Percentiles rank a stretch among this genome's conserved stretches.
Evolutionary conservation across 1,139 yeast genomes (phyloP).

Genomic region (Candida albicans): DNA sequence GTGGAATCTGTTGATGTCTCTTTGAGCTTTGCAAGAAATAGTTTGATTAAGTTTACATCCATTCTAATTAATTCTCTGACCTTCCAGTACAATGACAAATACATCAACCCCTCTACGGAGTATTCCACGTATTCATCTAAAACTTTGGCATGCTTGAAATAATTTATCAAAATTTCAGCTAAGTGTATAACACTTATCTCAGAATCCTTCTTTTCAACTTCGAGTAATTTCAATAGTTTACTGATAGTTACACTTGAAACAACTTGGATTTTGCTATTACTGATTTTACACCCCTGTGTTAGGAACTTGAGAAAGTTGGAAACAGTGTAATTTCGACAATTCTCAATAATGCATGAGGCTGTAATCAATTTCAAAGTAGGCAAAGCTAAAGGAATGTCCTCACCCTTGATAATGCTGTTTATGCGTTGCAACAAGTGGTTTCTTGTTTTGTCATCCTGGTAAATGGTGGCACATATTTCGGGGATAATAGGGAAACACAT

Average conservation of each 20-base stretch:
- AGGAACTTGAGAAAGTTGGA: conserved; percentile 31
- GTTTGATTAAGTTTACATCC: conserved; percentile 30
- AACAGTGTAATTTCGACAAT: conserved; percentile 34
- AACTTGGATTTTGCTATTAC: conserved; percentile 23
- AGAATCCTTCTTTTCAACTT: conserved; percentile 22
- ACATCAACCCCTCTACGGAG: conserved; percentile 49
- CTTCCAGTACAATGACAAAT: conserved; percentile 38
- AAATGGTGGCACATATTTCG: conserved; percentile 21
- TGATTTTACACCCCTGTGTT: conserved; percentile 9
- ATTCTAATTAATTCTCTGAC: conserved; percentile 32
- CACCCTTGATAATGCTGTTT: background rate
- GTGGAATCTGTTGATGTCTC: conserved; percentile 4
- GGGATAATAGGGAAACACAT: conserved; percentile 29
- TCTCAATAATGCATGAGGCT: conserved; percentile 38
- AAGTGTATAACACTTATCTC: conserved; percentile 24
- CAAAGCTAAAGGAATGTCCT: background rate
- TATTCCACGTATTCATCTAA: conserved; percentile 18
- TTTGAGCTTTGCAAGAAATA: conserved; percentile 16
- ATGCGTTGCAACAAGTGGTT: conserved; percentile 13
- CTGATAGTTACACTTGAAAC: conserved; percentile 36
- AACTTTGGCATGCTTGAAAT: conserved; percentile 15
- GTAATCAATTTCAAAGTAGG: conserved; percentile 27
- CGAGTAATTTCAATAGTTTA: conserved; percentile 47
- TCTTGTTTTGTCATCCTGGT: conserved; percentile 21
- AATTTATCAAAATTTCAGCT: conserved; percentile 19